phyloP scores from a whole-genome alignment of 75 land plant genomes.

The Sequoiadendron giganteum region DNA sequence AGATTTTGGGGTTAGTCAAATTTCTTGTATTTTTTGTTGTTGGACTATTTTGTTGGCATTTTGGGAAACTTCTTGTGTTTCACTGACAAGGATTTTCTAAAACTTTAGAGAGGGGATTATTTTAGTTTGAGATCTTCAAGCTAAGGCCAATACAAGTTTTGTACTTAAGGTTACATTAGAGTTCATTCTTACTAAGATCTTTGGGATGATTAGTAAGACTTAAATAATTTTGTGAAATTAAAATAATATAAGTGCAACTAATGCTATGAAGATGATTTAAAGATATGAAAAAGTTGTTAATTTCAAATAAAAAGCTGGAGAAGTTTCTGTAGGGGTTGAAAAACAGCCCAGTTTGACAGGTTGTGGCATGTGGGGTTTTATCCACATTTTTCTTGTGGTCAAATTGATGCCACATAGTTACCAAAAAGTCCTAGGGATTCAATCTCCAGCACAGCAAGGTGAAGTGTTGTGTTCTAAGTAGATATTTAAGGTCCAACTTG shows the following conservation, averaged over 20 bases:
- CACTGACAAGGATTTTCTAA: not conserved
- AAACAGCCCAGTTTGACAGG: not conserved
- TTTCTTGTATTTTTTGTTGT: not conserved
- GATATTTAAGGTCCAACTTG: no score
- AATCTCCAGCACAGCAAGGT: no score
- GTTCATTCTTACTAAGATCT: not conserved
- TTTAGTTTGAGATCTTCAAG: no score
- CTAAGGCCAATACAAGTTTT: no score
- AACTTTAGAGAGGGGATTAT: not conserved
- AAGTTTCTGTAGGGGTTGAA: not conserved
- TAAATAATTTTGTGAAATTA: not conserved
- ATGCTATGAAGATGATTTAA: not conserved
- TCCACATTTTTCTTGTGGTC: no score
- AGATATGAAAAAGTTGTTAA: not conserved
- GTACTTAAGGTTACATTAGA: not conserved
- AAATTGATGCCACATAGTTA: no score
- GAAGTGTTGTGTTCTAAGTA: no score
- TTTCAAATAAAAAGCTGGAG: not conserved
- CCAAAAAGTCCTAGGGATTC: no score
- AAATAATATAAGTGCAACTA: not conserved
- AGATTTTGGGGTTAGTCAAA: not conserved
- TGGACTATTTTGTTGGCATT: not conserved
- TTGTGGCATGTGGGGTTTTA: not conserved
- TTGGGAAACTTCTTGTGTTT: not conserved
- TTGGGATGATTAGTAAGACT: not conserved